Evolutionary conservation across 805 yeast genomes (phyloP), one percentile per base, ranked within the genome.

Genomic region (Yamadazyma akitaensis): DNA sequence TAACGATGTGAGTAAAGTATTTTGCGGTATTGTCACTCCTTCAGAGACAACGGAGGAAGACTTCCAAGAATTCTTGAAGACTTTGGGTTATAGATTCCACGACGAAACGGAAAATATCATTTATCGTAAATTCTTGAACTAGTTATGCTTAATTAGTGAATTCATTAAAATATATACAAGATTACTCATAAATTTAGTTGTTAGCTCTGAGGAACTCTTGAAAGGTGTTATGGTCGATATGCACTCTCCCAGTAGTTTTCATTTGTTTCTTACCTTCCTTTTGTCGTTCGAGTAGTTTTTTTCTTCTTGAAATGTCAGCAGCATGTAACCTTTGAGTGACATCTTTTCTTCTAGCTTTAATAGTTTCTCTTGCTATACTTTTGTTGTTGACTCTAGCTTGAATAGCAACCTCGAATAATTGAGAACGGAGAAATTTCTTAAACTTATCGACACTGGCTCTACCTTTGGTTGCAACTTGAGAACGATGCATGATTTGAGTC

Each of bases 311-410:
- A 30, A 91, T 80, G 70, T 92, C 99, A 16, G 96, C 83, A 0
- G 98, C 99, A 65, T 92, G 98, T 50, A 94, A 70, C 59, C 82
- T 87, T 25, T 94, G 96, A 46, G 94, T 73, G n/a, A 92, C 99
- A 65, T 92, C 98, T 66, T 92, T 92, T 50, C 97, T 74, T 61
- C 88, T 80, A 5, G 98, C 98, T 62, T 88, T 88, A 52, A 94
- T 87, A 0, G 97, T 91, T 59, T 92, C 96, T 51, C 99, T 73
- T 1, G 98, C 96, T 8, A 92, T 74, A 21, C 90, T 82, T 59
- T 84, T 83, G 56, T 78, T 80, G 49, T 84, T 85, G 12, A 92
- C 91, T 54, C 80, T 77, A 3, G 98, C 97, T 62, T 92, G 99
- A 46, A 92, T 87, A 12, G 90, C 83, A 24, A 94, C 96, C 63